These are phyloP conservation scores for Stagonosporopsis vannaccii DNA, from an alignment of 2,329 filamentous ascomycete genomes.

Conservation along the genomic window DNA sequence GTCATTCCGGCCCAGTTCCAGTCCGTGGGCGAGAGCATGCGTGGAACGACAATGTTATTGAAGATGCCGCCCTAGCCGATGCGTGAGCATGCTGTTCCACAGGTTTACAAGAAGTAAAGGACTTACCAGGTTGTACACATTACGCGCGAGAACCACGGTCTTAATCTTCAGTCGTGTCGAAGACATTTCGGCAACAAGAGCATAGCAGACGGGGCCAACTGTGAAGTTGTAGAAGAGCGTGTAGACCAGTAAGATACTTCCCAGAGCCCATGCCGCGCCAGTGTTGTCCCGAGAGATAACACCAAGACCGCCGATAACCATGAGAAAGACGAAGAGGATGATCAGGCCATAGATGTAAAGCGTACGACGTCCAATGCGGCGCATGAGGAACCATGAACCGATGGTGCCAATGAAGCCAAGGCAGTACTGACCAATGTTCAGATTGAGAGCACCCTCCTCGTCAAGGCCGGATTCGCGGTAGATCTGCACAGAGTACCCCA, in stretches of 20 bases:
- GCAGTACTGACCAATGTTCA: constrained; percentile 18
- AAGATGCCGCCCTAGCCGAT: constrained; percentile 61
- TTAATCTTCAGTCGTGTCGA: constrained; percentile 85
- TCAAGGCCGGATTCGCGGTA: constrained; percentile 15
- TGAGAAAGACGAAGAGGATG: constrained; percentile 10
- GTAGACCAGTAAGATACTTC: constrained; percentile 37
- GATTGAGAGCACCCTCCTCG: constrained; percentile 13
- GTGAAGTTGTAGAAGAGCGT: constrained; percentile 81
- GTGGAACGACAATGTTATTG: constrained; percentile 76
- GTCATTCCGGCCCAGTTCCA: constrained; percentile 80
- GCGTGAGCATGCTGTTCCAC: constrained; percentile 65
- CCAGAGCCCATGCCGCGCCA: constrained; percentile 52
- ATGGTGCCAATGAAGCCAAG: constrained; percentile 21
- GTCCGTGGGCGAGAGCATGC: constrained; percentile 54
- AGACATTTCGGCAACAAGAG: constrained; percentile 81
- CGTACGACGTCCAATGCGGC: constrained; percentile 47
- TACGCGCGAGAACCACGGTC: constrained; percentile 83
- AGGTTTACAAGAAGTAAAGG: constrained; percentile 78
- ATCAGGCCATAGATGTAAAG: constrained; percentile 11
- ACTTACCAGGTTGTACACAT: constrained; percentile 69
- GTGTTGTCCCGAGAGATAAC: constrained; percentile 56
- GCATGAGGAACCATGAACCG: constrained; percentile 74
- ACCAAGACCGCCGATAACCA: constrained; percentile 81
- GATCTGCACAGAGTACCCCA: constrained; percentile 36
- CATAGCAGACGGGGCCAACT: constrained; percentile 88